A percentile compares a stretch with the other conserved stretches of the same genome.
These are phyloP conservation scores for Solanum piurae DNA, from an alignment of 257 asterid species.

Conservation along the genomic window DNA sequence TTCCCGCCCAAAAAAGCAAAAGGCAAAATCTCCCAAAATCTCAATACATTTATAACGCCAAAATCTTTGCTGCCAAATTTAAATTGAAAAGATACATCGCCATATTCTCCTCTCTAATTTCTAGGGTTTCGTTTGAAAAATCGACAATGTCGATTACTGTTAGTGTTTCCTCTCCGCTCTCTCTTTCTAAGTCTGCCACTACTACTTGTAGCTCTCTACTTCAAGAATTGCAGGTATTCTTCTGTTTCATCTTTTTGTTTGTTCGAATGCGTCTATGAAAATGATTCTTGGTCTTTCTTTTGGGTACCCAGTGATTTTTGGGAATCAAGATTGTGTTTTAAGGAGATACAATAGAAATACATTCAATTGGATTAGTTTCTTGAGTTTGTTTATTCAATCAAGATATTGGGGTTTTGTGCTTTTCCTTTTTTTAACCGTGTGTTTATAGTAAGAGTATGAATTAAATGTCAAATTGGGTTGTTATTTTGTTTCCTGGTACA, in stretches of 20 bases:
- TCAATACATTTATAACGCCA: neutral
- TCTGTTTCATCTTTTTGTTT: neutral
- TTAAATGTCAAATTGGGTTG: neutral
- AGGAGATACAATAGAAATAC: neutral
- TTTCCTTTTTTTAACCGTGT: neutral
- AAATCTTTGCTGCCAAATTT: neutral
- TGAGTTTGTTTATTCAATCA: neutral
- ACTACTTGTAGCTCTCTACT: slow-evolving; percentile 65
- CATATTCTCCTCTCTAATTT: neutral
- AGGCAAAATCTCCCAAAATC: neutral
- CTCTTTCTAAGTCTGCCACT: slow-evolving; percentile 46
- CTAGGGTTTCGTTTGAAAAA: neutral
- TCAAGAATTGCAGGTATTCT: slow-evolving; percentile 47
- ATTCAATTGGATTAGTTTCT: neutral
- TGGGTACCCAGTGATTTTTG: neutral
- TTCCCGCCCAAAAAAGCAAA: neutral
- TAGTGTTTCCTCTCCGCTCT: slow-evolving; percentile 37
- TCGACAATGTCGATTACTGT: neutral
- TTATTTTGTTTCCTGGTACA: neutral
- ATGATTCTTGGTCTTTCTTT: neutral
- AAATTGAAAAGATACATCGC: neutral
- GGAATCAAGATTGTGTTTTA: neutral
- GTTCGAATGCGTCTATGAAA: neutral
- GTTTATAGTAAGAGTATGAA: neutral
- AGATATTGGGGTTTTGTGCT: neutral